A percentile compares a stretch with the other conserved stretches of the same genome.
These are phyloP conservation scores for Barnettozyma wickerhamii DNA, from an alignment of 805 yeast genomes.

Conservation along the genomic window DNA sequence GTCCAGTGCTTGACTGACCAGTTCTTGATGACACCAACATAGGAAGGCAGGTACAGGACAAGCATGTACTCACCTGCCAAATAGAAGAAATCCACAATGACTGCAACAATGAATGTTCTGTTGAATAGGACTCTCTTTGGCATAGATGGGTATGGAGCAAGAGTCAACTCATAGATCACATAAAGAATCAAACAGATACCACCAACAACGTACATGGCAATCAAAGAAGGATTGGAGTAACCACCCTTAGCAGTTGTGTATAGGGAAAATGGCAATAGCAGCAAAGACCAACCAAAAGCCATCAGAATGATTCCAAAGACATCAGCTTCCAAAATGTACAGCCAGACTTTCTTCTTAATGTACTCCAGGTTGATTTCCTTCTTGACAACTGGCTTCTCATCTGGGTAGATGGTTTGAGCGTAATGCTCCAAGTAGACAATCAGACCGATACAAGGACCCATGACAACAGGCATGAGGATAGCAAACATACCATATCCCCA, in stretches of 20 bases:
- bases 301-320: constrained; percentile 31
- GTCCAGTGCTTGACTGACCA: constrained; percentile 30
- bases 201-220: constrained; percentile 39
- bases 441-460: constrained; percentile 28
- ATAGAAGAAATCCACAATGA: constrained; percentile 29
- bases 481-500: constrained; percentile 48
- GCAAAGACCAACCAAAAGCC: constrained; percentile 33
- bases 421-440: constrained; percentile 27
- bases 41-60: constrained; percentile 29
- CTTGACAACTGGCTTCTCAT: not conserved
- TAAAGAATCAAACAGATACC: constrained; percentile 29
- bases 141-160: constrained; percentile 31
- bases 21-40: constrained; percentile 28
- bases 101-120: constrained; percentile 31
- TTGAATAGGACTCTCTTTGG: constrained; percentile 32
- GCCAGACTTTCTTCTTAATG: not conserved
- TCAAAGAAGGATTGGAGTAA: constrained; percentile 34
- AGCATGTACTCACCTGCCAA: constrained; percentile 23
- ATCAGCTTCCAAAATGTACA: constrained; percentile 27
- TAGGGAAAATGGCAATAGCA: constrained; percentile 35
- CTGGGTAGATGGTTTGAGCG: constrained; percentile 16
- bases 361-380: not conserved
- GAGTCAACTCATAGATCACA: constrained; percentile 30
- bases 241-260: constrained; percentile 27
- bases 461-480: constrained; percentile 37